These are phyloP conservation scores for Fagus crenata DNA, from an alignment of 306 rosid genomes.

Conservation along the genomic window DNA sequence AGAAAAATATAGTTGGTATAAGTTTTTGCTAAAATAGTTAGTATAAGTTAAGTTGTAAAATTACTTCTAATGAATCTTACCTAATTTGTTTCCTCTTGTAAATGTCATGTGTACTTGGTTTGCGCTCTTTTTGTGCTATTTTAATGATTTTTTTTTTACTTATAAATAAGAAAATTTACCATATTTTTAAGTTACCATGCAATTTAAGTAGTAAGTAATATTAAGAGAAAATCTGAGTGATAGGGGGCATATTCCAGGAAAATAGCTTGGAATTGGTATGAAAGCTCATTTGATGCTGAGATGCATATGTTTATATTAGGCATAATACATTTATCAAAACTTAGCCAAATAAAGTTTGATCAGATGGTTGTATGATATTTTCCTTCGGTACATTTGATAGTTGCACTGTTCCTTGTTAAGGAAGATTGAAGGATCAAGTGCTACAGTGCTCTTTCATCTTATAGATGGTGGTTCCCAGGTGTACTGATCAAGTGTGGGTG, in stretches of 20 bases:
- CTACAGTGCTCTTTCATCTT: background rate
- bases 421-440: slow-evolving; percentile 1
- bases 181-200: background rate
- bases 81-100: no score
- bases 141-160: no score
- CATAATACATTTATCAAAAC: background rate
- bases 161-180: background rate
- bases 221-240: background rate
- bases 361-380: background rate
- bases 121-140: no score
- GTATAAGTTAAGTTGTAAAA: background rate
- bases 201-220: background rate
- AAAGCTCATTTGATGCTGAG: background rate
- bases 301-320: background rate
- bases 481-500: background rate
- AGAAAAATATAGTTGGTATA: background rate
- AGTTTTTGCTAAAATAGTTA: no score
- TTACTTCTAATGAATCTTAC: background rate
- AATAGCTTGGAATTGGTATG: background rate
- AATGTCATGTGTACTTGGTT: no score
- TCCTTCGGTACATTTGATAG: background rate
- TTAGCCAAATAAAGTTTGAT: background rate
- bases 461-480: background rate
- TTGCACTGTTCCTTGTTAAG: background rate
- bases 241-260: background rate